Percentiles rank a stretch among this genome's conserved stretches.
Conservation (phyloP, 2,329 filamentous ascomycete genomes). For the Pseudopyrenochaeta lycopersici region DNA sequence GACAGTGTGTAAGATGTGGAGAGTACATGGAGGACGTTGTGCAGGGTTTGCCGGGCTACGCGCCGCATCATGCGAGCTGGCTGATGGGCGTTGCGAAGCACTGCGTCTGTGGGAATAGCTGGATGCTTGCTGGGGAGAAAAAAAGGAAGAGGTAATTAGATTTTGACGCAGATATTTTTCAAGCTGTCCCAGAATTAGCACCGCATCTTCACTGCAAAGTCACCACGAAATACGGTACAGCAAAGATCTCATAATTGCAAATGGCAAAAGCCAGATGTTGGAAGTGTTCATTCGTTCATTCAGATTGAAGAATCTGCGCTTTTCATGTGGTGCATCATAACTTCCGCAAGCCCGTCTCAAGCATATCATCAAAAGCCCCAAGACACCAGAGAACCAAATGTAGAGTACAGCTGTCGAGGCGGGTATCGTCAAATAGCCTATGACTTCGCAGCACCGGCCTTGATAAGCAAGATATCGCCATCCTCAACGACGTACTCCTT, state of each 20-base stretch:
- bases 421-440: slow-evolving; percentile 45
- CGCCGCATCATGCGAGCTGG: slow-evolving; percentile 42
- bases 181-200: too few species aligned
- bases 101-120: slow-evolving; percentile 49
- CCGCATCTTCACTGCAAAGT: too few species aligned
- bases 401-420: not conserved
- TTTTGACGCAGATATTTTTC: not conserved
- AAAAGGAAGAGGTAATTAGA: slow-evolving; percentile 6
- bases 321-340: slow-evolving; percentile 26
- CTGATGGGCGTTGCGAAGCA: slow-evolving; percentile 50
- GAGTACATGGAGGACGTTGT: slow-evolving; percentile 57
- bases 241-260: not conserved
- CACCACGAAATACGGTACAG: too few species aligned
- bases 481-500: slow-evolving; percentile 95
- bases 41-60: slow-evolving; percentile 41
- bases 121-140: slow-evolving; percentile 45
- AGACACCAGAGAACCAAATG: not conserved
- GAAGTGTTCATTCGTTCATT: slow-evolving; percentile 26
- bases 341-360: slow-evolving; percentile 14
- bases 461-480: slow-evolving; percentile 85
- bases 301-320: slow-evolving; percentile 20
- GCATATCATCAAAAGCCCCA: slow-evolving; percentile 7
- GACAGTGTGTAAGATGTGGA: slow-evolving; percentile 56
- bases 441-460: slow-evolving; percentile 83
- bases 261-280: not conserved